phyloP scores from a whole-genome alignment of 306 rosid genomes.

The Vigna reflexopilosa region DNA sequence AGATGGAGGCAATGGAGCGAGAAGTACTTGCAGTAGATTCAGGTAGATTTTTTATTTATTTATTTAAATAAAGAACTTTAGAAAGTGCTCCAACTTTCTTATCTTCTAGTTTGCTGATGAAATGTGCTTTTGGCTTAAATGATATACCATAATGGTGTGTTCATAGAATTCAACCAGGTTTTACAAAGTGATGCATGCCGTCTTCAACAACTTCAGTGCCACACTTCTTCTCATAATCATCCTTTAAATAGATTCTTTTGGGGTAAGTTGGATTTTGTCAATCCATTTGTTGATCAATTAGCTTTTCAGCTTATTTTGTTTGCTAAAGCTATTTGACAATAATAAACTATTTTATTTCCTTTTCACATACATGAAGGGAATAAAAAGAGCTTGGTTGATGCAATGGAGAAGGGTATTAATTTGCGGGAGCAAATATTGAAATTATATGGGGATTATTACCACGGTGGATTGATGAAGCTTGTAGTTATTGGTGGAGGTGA shows the following conservation, averaged over 20 bases:
- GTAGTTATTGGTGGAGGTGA: constrained; percentile 98
- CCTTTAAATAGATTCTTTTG: constrained; percentile 87
- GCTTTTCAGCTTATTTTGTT: constrained; percentile 28
- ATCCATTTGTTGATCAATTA: constrained; percentile 39
- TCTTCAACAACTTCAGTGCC: constrained; percentile 92
- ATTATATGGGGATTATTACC: constrained; percentile 76
- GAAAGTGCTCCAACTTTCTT: constrained; percentile 33
- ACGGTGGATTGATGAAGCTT: constrained; percentile 97
- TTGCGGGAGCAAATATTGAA: constrained; percentile 79
- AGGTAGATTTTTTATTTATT: constrained; percentile 57
- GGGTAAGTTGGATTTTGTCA: constrained; percentile 62
- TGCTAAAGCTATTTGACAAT: neutral
- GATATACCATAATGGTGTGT: constrained; percentile 50
- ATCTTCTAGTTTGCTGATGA: constrained; percentile 44
- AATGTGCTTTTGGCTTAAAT: constrained; percentile 44
- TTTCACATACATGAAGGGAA: constrained; percentile 68
- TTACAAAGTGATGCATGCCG: constrained; percentile 89
- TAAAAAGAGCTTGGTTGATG: constrained; percentile 93
- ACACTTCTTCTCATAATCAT: constrained; percentile 76
- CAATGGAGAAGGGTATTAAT: constrained; percentile 88
- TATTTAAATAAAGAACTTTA: neutral
- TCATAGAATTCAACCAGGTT: constrained; percentile 89
- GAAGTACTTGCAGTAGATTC: constrained; percentile 98
- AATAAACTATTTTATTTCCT: constrained; percentile 11
- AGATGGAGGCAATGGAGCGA: constrained; percentile 93